Evolutionary conservation across 1,284 basidiomycete species (phyloP), one percentile per base, ranked within the genome.

Genomic region (Ceratobasidium sp.): DNA sequence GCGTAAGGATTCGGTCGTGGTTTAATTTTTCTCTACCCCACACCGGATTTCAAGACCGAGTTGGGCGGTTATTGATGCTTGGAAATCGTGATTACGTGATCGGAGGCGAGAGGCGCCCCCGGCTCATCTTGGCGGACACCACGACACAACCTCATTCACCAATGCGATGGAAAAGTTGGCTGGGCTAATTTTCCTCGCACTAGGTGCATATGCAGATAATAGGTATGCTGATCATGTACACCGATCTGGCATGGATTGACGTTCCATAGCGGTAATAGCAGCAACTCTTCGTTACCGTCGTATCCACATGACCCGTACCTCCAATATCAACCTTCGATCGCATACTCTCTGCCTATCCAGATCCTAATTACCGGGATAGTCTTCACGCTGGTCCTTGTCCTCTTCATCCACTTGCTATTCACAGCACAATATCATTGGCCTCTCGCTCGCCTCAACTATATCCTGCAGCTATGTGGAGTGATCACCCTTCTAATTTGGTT

Each of bases 401-500:
- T 99, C 30, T 82, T 96, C 74, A 86, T 96, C 71, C 95, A 98
- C 74, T 87, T 99, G 71, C 78, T 95, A 70, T 98, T 99, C 79
- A 98, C 97, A 19, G 90, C 90, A 0, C 93, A 95, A 76, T 98
- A 98, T 75, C 96, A 99, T 78, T 93, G 91, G 83, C 93, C 94
- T 0, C 88, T 99, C 46, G 93, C 94, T 0, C 89, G 88, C 11
- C 84, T 91, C 75, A 99, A 99, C 82, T 99, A 91, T 77, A 81
- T 87, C 69, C 86, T 98, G 30, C 96, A 98, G 77, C 78, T 97
- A 13, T 85, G 87, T 1, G 91, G 91, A 27, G 91, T 94, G 25
- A 80, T 86, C 54, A 87, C 90, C 14, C 87, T 97, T 21, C 83
- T 97, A 54, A 83, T 89, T 30, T 88, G 87, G 21, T 83, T 89